Evolutionary conservation across 306 rosid species (phyloP).

Genomic region (Canavalia gladiata): DNA sequence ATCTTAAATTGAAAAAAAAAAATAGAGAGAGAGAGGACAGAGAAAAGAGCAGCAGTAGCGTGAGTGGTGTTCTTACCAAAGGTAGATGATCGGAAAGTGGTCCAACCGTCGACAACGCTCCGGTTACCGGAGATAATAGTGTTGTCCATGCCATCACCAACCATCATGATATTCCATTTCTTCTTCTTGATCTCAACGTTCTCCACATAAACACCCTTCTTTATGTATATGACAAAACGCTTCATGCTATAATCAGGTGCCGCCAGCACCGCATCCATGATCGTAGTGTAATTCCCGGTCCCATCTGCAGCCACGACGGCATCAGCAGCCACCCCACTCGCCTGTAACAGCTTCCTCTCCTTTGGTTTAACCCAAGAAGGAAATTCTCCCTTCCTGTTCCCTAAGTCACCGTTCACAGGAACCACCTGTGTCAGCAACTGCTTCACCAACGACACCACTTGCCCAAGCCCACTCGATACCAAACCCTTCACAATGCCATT

Average conservation of each 20-base stretch:
- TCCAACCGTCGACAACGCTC: slow-evolving; percentile 75
- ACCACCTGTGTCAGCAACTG: slow-evolving; percentile 65
- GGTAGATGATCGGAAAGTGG: slow-evolving; percentile 86
- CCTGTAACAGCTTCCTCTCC: slow-evolving; percentile 63
- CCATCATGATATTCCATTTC: slow-evolving; percentile 87
- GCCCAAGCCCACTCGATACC: slow-evolving; percentile 56
- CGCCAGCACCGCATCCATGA: slow-evolving; percentile 75
- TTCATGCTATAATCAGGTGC: slow-evolving; percentile 84
- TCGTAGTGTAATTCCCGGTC: slow-evolving; percentile 64
- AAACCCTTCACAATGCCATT: slow-evolving; percentile 61
- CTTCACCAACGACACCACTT: slow-evolving; percentile 59
- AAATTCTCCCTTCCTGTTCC: slow-evolving; percentile 2
- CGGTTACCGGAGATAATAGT: slow-evolving; percentile 77
- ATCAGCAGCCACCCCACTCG: slow-evolving; percentile 53
- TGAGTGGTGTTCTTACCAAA: slow-evolving; percentile 62
- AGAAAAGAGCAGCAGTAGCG: neutral
- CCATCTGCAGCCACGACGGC: slow-evolving; percentile 82
- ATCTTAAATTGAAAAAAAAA: neutral
- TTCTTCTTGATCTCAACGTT: slow-evolving; percentile 89
- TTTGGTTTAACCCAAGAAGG: slow-evolving; percentile 70
- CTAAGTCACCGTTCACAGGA: slow-evolving; percentile 11
- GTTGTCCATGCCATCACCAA: slow-evolving; percentile 84
- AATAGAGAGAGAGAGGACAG: neutral
- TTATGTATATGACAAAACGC: slow-evolving; percentile 72
- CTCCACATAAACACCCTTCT: slow-evolving; percentile 75